phyloP scores from a whole-genome alignment of 1,284 basidiomycete species.

The Phylloporus gajari region DNA sequence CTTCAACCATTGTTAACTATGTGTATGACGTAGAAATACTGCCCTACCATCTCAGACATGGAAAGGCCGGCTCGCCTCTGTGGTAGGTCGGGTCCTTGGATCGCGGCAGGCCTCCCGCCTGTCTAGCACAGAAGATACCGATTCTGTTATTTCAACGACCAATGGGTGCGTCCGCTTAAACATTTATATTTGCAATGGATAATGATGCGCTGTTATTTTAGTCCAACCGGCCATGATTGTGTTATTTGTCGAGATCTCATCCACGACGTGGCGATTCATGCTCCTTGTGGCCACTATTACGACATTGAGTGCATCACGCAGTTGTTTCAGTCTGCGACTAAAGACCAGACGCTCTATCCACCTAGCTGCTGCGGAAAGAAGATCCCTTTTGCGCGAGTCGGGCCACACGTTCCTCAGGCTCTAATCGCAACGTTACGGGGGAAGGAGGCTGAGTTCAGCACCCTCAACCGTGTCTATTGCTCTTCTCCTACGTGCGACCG shows the following conservation, averaged over 20 bases:
- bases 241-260: constrained; percentile 51
- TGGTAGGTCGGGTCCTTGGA: constrained; percentile 10
- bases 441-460: constrained; percentile 50
- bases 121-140: neutral
- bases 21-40: constrained; percentile 6
- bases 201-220: constrained; percentile 19
- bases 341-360: constrained; percentile 56
- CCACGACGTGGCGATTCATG: constrained; percentile 41
- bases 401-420: constrained; percentile 36
- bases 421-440: constrained; percentile 40
- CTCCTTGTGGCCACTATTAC: constrained; percentile 42
- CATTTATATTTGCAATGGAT: neutral
- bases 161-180: constrained; percentile 22
- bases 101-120: neutral
- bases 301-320: constrained; percentile 46
- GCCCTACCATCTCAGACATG: constrained; percentile 16
- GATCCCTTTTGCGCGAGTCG: constrained; percentile 46
- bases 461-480: constrained; percentile 56
- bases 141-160: neutral
- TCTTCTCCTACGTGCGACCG: constrained; percentile 48
- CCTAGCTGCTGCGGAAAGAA: constrained; percentile 55
- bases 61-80: constrained; percentile 35
- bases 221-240: constrained; percentile 48
- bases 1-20: neutral
- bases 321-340: constrained; percentile 50